A percentile compares a stretch with the other conserved stretches of the same genome.
phyloP scores from a whole-genome alignment of 768 basidiomycete species.

The Termitomyces sp. region DNA sequence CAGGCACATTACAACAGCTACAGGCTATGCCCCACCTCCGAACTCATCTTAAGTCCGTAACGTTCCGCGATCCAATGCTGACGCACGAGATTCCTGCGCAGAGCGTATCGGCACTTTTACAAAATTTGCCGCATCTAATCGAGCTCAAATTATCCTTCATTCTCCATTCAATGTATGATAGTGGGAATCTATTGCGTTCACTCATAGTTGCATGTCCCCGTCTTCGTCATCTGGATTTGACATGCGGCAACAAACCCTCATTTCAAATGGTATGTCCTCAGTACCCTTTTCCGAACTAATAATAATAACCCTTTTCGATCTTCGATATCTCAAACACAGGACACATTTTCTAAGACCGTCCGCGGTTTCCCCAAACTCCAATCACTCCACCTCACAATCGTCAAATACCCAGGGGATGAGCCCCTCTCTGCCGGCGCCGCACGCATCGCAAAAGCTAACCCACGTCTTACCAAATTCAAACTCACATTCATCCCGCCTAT shows the following conservation, averaged over 20 bases:
- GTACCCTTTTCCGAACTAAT: neutral
- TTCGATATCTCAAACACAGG: constrained; percentile 28
- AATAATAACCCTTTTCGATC: neutral
- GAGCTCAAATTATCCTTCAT: constrained; percentile 62
- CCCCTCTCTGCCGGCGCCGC: constrained; percentile 52
- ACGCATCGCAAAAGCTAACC: constrained; percentile 60
- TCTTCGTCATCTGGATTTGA: constrained; percentile 57
- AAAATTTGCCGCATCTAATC: constrained; percentile 47
- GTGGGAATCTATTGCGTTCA: constrained; percentile 62
- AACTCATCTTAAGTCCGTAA: constrained; percentile 46
- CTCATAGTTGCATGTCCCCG: constrained; percentile 63
- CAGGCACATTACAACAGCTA: constrained; percentile 63
- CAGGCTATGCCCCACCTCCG: constrained; percentile 53
- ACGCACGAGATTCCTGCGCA: constrained; percentile 66
- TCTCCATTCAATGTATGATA: constrained; percentile 71
- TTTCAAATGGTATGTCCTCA: constrained; percentile 58
- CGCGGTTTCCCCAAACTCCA: constrained; percentile 59
- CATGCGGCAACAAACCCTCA: constrained; percentile 63
- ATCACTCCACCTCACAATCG: constrained; percentile 56
- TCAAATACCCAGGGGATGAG: constrained; percentile 62
- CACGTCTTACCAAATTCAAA: constrained; percentile 58
- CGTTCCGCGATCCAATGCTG: constrained; percentile 60
- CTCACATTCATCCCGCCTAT: constrained; percentile 58
- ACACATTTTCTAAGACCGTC: constrained; percentile 57
- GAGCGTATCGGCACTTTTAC: constrained; percentile 53